phyloP scores from a whole-genome alignment of 148 eudicot species.

The Dianthus caryophyllus region DNA sequence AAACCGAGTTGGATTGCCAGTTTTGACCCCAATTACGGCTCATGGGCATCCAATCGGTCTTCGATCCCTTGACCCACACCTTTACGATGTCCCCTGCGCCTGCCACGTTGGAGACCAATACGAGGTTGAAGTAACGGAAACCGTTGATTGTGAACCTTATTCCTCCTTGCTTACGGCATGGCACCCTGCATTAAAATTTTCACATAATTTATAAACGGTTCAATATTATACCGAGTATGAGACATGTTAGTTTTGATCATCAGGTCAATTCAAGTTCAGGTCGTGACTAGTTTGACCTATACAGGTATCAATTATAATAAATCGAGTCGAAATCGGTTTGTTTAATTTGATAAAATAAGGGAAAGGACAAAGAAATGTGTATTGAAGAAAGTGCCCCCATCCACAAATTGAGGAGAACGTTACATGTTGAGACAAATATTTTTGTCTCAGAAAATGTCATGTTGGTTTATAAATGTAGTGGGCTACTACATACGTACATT shows the following conservation, averaged over 20 bases:
- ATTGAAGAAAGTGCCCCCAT: neutral
- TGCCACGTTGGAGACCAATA: constrained; percentile 68
- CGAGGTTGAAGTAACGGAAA: constrained; percentile 80
- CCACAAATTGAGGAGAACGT: constrained; percentile 10
- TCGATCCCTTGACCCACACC: constrained; percentile 54
- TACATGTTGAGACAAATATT: constrained; percentile 2
- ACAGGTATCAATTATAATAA: too few relatives aligned
- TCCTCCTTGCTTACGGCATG: constrained; percentile 79
- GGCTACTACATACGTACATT: too few relatives aligned
- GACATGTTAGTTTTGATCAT: neutral
- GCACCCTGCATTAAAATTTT: constrained; percentile 50
- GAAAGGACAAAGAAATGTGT: neutral
- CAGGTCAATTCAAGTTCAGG: too few relatives aligned
- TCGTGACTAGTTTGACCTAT: too few relatives aligned
- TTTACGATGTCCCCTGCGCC: constrained; percentile 75
- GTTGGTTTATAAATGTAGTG: neutral
- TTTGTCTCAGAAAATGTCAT: neutral
- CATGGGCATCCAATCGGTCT: constrained; percentile 72
- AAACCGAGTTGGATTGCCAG: constrained; percentile 68
- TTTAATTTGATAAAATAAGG: too few relatives aligned
- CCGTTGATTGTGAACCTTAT: constrained; percentile 83
- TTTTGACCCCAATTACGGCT: constrained; percentile 94
- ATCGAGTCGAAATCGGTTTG: too few relatives aligned
- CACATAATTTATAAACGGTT: neutral
- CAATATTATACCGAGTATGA: neutral